A percentile compares a stretch with the other conserved stretches of the same genome.
These are phyloP conservation scores for Arthroderma sp. DNA, from an alignment of 2,329 filamentous ascomycete species.

Conservation along the genomic window DNA sequence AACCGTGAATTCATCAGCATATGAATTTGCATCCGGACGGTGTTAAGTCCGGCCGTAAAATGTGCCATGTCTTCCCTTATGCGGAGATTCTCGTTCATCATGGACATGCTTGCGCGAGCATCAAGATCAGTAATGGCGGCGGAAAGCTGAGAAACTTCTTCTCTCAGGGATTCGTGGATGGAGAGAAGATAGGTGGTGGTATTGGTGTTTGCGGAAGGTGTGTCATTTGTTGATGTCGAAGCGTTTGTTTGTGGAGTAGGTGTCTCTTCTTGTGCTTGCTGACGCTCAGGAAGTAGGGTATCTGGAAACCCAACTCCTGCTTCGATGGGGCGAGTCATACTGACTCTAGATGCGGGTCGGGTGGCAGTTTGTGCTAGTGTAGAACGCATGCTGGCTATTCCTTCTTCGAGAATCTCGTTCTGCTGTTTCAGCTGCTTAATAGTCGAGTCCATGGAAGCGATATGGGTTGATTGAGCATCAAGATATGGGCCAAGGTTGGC, in stretches of 20 bases:
- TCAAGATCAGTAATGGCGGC: constrained; percentile 46
- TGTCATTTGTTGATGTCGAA: constrained; percentile 7
- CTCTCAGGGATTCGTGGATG: constrained; percentile 47
- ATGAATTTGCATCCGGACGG: constrained; percentile 47
- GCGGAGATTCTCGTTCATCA: constrained; percentile 49
- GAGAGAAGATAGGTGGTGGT: constrained; percentile 46
- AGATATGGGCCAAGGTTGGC: constrained; percentile 34
- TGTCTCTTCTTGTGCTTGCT: constrained; percentile 5
- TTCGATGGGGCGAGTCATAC: constrained; percentile 9
- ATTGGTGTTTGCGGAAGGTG: constrained; percentile 22
- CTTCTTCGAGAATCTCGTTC: constrained; percentile 35
- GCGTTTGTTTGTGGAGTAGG: constrained; percentile 5
- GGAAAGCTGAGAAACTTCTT: constrained; percentile 44
- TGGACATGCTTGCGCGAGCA: constrained; percentile 47
- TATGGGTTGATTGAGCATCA: constrained; percentile 28
- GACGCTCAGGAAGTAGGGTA: constrained; percentile 10
- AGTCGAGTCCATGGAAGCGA: constrained; percentile 32
- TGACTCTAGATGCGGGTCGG: constrained; percentile 11
- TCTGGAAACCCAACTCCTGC: background rate
- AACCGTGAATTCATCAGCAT: constrained; percentile 48
- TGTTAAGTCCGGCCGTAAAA: constrained; percentile 45
- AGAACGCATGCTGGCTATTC: constrained; percentile 29
- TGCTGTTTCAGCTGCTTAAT: constrained; percentile 32
- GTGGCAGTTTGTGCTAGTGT: constrained; percentile 22
- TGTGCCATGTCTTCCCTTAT: constrained; percentile 50